Base-by-base conservation (phyloP, 192 early-diverging fungal genomes). In the Coemansia sp. region DNA sequence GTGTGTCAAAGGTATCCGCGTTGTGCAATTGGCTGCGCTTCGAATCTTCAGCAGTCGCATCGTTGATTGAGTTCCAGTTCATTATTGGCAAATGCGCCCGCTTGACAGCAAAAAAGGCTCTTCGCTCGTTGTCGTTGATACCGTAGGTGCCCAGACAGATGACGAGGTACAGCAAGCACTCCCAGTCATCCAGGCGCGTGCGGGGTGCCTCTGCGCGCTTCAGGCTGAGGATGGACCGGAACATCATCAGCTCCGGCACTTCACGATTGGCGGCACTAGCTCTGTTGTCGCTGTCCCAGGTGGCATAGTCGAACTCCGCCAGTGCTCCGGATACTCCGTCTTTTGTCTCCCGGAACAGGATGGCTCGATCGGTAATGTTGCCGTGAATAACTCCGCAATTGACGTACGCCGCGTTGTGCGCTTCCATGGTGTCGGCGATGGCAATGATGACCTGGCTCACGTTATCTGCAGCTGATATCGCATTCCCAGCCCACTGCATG, bases 291-390 rank as follows among this genome's bases (percentile, higher is more conserved):
- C 38, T 49, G 9, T 57, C 15, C 4, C 43, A 12, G 11, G 62
- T 54, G 2, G 75, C 60, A 41, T 37, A 12, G 58, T 72, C 76
- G 60, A 64, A 72, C 37, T 72, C 70, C 0, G 68, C 62, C 14
- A 77, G 35, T 3, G 68, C 3, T 0, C 70, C 76, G 3, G 31
- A 24, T 1, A 63, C 60, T 4, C 39, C 14, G 6, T 39, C 59
- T 20, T 62, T 41, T 12, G 35, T 47, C 8, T 14, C 1, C 0
- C 15, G 38, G 35, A 65, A 45, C 2, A 67, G 39, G 6, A 77
- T 71, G 64, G 70, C 71, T 43, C 49, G 59, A 2, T 25, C 14
- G 3, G 68, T 71, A 0, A 77, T 62, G 24, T 77, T 68, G 7
- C 62, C 32, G 42, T 77, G 74, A 1, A 77, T 17, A 12, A 70